These are phyloP conservation scores for Lathyrus oleraceus DNA, from an alignment of 306 rosid genomes.

Conservation along the genomic window DNA sequence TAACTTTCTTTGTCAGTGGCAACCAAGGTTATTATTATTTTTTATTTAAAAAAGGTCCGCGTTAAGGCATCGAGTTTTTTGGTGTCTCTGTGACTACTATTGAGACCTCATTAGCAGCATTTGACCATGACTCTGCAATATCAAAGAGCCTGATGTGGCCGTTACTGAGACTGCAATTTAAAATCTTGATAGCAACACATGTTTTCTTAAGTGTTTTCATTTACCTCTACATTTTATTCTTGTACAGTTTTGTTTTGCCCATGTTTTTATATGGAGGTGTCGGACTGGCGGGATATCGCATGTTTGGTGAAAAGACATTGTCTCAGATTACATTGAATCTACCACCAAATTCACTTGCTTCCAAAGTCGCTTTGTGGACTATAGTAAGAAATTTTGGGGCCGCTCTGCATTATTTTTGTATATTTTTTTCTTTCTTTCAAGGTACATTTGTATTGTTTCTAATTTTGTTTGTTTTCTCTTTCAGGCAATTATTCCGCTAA, in stretches of 20 bases:
- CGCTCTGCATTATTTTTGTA: neutral
- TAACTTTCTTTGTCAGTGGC: neutral
- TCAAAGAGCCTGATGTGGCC: neutral
- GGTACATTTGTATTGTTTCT: conserved; percentile 29
- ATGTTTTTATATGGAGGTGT: conserved; percentile 57
- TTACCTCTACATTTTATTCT: conserved; percentile 13
- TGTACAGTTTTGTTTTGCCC: conserved; percentile 64
- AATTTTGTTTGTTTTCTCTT: conserved; percentile 31
- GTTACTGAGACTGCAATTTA: neutral
- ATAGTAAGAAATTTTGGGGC: conserved; percentile 50
- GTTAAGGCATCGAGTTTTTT: neutral
- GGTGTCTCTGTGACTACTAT: neutral
- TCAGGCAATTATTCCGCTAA: conserved; percentile 76
- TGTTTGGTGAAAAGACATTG: conserved; percentile 65
- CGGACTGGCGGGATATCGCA: conserved; percentile 70
- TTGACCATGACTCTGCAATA: neutral
- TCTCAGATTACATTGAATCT: conserved; percentile 78
- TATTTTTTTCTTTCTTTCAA: neutral
- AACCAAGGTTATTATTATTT: neutral
- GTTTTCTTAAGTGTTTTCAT: conserved; percentile 2
- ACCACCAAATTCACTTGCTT: conserved; percentile 54
- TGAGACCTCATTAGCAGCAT: neutral
- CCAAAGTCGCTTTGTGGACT: conserved; percentile 73
- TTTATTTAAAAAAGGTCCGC: neutral
- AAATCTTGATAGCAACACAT: neutral